A percentile compares a stretch with the other conserved stretches of the same genome.
phyloP scores from a whole-genome alignment of 2,329 filamentous ascomycete species.

The Sporothrix curviconia region DNA sequence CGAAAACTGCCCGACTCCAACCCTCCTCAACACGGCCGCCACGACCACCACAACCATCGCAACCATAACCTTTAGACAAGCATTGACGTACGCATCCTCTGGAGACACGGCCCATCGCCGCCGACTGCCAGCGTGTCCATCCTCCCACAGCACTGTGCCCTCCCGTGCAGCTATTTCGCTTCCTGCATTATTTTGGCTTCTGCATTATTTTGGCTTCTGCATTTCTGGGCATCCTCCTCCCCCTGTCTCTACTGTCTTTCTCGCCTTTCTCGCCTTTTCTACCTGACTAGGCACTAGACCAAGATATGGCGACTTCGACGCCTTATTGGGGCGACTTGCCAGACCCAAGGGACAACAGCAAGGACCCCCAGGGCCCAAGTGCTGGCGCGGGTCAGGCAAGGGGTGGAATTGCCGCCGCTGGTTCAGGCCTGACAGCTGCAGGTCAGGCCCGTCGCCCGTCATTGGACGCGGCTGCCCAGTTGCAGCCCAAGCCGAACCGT shows the following conservation, averaged over 20 bases:
- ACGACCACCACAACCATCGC: neutral
- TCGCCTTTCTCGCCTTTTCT: constrained; percentile 14
- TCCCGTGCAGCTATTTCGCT: neutral
- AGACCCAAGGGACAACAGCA: constrained; percentile 25
- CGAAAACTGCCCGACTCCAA: too few relatives aligned
- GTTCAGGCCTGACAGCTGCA: neutral
- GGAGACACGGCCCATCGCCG: neutral
- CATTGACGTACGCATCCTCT: neutral
- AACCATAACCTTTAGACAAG: neutral
- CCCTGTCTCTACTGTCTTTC: constrained; percentile 3
- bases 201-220: neutral
- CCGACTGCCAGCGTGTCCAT: neutral
- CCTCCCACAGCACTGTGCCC: neutral
- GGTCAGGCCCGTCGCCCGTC: constrained; percentile 27
- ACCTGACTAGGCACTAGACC: constrained; percentile 16
- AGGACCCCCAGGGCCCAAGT: constrained; percentile 30
- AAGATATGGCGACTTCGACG: constrained; percentile 34
- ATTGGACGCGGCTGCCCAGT: constrained; percentile 31
- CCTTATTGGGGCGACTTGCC: constrained; percentile 56
- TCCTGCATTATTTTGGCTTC: neutral
- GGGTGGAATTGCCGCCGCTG: constrained; percentile 22
- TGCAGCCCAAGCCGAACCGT: constrained; percentile 42
- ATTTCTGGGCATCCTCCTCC: neutral
- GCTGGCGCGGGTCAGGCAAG: constrained; percentile 31
- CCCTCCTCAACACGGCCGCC: neutral